Conservation (phyloP, 495 filamentous ascomycete genomes). For the Neurospora sp. region DNA sequence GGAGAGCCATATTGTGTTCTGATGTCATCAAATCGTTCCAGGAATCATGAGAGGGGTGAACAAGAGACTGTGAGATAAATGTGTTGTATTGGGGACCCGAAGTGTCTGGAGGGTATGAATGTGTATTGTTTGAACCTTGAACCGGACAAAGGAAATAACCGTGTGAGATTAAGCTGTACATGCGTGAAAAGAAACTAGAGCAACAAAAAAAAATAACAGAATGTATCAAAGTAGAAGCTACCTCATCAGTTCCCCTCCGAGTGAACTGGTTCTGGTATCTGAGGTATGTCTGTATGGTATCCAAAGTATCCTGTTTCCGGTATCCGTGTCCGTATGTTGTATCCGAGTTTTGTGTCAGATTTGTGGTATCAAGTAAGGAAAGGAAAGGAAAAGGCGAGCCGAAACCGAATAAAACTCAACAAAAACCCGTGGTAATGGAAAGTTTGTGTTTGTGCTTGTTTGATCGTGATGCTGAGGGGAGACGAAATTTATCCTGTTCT, state of each 20-base stretch:
- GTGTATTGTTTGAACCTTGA: not conserved
- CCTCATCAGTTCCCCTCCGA: not conserved
- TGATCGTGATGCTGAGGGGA: not conserved
- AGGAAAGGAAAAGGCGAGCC: not conserved
- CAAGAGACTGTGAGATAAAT: not conserved
- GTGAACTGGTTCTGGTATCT: not conserved
- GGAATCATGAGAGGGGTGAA: not conserved
- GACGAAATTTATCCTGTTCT: not conserved
- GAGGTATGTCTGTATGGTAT: not conserved
- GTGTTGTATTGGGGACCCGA: not conserved
- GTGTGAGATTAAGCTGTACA: not conserved
- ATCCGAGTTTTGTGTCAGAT: not conserved
- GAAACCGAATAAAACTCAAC: not conserved
- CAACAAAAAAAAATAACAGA: not conserved
- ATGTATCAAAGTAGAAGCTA: not conserved
- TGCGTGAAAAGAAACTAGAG: not conserved
- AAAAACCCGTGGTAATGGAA: not conserved
- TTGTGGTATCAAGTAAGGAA: not conserved
- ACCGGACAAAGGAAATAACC: not conserved
- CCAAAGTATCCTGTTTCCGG: not conserved
- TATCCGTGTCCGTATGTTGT: not conserved
- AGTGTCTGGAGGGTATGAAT: not conserved
- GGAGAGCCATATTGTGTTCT: slow-evolving; percentile 7
- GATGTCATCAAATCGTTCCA: not conserved
- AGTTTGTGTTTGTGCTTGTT: not conserved